Evolutionary conservation across 1,284 basidiomycete species (phyloP), one percentile per base, ranked within the genome.

Genomic region (Cryptococcus hybrid): DNA sequence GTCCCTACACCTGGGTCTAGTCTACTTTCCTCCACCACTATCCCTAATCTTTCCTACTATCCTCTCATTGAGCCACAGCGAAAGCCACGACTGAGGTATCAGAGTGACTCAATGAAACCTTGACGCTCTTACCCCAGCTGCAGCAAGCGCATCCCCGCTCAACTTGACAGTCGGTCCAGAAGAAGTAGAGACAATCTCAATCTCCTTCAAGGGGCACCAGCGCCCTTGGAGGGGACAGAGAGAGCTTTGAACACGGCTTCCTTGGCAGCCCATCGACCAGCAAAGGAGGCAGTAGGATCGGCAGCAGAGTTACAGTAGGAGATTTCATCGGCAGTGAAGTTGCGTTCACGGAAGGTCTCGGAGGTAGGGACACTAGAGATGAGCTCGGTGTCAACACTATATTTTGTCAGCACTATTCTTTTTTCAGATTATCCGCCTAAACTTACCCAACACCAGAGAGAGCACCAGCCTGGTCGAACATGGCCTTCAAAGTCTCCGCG

Each of bases 161-260:
- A 97, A 84, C 54, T 77, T 82, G 57, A 96, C 69, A 30, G 62
- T 69, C 6, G 79, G 78, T 24, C 81, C 82, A 39, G 75, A 66
- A 13, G 72, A 58, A 35, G 75, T 84, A 45, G 89, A 86, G 60
- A 95, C 81, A 67, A 99, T 95, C 79, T 98, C 96, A 65, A 99
- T 97, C 63, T 98, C 94, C 79, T 90, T 92, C 88, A 99, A 88
- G 34, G 89, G 13, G 95, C 92, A 12, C 85, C 90, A 5, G 93
- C 92, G 45, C 96, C 96, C 78, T 93, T 90, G 5, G 90, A 93
- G 18, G 86, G 81, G 44, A 94, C 88, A 38, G 90, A 89, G n/a
- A 99, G 84, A n/a, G 92, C 90, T 81, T 99, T 99, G 87, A 99
- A 97, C 53, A 94, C 89, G 9, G 94, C 95, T 78, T 99, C 96